Evolutionary conservation across 2,329 filamentous ascomycete species (phyloP).

Genomic region (Fusarium stilboides): DNA sequence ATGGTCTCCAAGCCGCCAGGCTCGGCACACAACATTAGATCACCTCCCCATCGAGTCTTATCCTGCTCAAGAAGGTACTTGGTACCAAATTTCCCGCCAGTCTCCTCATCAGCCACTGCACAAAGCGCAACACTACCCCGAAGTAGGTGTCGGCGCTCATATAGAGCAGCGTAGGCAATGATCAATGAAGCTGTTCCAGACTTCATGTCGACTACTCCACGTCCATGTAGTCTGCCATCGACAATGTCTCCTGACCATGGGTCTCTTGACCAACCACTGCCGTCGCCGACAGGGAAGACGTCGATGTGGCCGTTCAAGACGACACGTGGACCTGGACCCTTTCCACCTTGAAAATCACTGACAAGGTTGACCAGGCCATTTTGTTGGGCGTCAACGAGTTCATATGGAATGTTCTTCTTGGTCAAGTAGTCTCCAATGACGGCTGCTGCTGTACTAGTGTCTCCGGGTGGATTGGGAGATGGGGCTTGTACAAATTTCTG

Average conservation of each 20-base stretch:
- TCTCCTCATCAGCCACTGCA: conserved; percentile 8
- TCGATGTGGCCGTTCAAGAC: conserved; percentile 14
- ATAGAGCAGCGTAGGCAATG: not conserved
- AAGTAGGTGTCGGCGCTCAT: not conserved
- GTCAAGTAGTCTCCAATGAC: not conserved
- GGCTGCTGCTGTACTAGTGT: not conserved
- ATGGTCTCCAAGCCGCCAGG: conserved; percentile 9
- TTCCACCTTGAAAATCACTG: conserved; percentile 6
- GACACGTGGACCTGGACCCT: not conserved
- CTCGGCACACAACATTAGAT: conserved; percentile 9
- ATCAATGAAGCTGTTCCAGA: conserved; percentile 8
- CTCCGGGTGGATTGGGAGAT: conserved; percentile 3
- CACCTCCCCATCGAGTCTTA: not conserved
- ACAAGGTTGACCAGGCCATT: not conserved
- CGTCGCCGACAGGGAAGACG: conserved; percentile 2
- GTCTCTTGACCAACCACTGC: not conserved
- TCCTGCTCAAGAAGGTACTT: conserved; percentile 5
- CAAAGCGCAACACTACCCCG: conserved; percentile 4
- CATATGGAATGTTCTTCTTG: not conserved
- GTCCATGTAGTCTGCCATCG: conserved; percentile 2
- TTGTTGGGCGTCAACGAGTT: not conserved
- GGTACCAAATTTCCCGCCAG: conserved; percentile 7
- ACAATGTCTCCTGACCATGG: conserved; percentile 4
- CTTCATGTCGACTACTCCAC: conserved; percentile 13
- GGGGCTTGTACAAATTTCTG: conserved; percentile 1